Base-by-base conservation (phyloP, 345 rosid species). In the Brassica carinata region DNA sequence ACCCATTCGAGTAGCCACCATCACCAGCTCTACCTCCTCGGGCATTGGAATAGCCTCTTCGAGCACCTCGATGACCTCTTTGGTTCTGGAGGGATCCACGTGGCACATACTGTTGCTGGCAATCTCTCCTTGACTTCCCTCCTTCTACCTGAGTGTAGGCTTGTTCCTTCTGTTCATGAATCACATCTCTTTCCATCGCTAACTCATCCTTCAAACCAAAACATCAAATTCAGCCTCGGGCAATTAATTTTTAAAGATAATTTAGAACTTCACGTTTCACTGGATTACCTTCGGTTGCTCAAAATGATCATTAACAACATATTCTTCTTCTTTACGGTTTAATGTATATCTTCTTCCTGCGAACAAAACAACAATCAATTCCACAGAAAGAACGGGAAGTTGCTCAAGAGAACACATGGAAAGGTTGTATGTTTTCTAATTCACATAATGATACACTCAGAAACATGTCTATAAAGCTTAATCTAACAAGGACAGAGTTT, bases 1-100 rank as follows among this genome's bases (percentile, higher is more conserved):
- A 88, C 62, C 93, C 98, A 83, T 90, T 91, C 79, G 87, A 88
- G 82, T 90, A 86, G 68, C 96, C 89, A 65, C 94, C 87, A 55
- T 69, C 87, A 30, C 90, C 45, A 38, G 11, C 45, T 38, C 45
- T 11, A 38, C 84, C 7, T 33, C 36, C 38, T 1, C 38, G 38
- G 38, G 38, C 38, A 1, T 33, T 33, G 8, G 38, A 33, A 33
- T 6, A 7, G 38, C 38, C 38, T 33, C 38, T 33, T 33, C 8
- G 38, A 40, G 8, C 69, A 64, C 91, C 84, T 36, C 90, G 81
- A 15, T 89, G 85, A 71, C 89, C 89, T 30, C 94, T 84, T 71
- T 89, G 89, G 85, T 88, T 89, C 85, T 85, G 95, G 75, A 84
- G 81, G 66, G 83, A 72, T 67, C 98, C 86, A 29, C 94, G 88